phyloP scores from a whole-genome alignment of 2,329 filamentous ascomycete genomes.

The Cryphonectria nitschkei region DNA sequence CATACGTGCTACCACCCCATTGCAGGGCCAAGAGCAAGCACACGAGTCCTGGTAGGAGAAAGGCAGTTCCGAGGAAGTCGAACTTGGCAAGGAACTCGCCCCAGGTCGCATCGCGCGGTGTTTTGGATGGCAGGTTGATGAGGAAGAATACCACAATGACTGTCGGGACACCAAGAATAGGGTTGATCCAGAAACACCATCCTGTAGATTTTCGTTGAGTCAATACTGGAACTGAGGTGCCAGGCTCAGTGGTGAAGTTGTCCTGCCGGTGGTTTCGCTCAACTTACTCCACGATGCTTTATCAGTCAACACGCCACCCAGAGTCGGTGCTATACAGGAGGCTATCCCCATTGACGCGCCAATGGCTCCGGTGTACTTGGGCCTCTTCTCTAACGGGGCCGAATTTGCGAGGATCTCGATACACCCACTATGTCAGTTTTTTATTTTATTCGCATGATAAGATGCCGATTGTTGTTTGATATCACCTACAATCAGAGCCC shows the following conservation, averaged over 20 bases:
- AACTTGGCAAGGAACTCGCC: conserved; percentile 7
- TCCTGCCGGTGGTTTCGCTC: background rate
- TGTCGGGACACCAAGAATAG: background rate
- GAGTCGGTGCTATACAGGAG: background rate
- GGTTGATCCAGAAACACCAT: conserved; percentile 15
- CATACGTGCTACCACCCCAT: conserved; percentile 42
- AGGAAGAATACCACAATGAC: conserved; percentile 3
- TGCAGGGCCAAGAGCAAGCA: conserved; percentile 51
- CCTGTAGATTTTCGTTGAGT: background rate
- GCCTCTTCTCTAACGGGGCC: conserved; percentile 5
- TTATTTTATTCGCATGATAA: too few species aligned
- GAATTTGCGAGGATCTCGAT: background rate
- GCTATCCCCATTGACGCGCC: conserved; percentile 10
- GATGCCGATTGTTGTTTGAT: background rate
- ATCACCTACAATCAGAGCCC: background rate
- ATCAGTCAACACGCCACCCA: conserved; percentile 9
- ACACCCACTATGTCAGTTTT: background rate
- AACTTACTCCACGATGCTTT: conserved; percentile 10
- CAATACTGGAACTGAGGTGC: background rate
- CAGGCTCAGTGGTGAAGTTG: background rate
- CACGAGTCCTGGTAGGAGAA: conserved; percentile 39
- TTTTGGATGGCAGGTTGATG: background rate
- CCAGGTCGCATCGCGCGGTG: background rate
- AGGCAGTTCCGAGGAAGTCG: conserved; percentile 28
- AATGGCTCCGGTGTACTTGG: conserved; percentile 6